Base-by-base conservation (phyloP, 495 filamentous ascomycete species). In the Talaromyces proteolyticus region DNA sequence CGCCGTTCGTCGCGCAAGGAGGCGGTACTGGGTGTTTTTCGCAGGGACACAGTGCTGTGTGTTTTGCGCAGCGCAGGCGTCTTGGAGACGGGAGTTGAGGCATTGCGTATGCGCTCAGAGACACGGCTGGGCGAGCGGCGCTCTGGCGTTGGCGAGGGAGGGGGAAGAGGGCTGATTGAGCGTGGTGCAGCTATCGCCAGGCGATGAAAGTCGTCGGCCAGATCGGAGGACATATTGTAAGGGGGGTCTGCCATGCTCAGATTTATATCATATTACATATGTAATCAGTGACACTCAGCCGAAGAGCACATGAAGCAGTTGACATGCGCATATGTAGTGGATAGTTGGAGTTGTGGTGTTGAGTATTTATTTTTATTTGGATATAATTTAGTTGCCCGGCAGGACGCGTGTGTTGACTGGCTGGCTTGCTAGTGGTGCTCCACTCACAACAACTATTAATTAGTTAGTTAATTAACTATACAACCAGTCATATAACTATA, bases 1-100 rank as follows among this genome's bases (percentile, higher is more conserved):
- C 69, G 68, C 20, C 62, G 65, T 49, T 70, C 69, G 72, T 80
- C 55, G 58, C 69, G 49, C 69, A 80, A 42, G 58, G 79, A 65
- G 68, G 72, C 63, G 63, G 65, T 65, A 64, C 77, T 74, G 54
- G 75, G 62, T 60, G 65, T 61, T 68, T 80, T 69, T 64, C 74
- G 60, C 59, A 78, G 62, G 57, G 68, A 37, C 17, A 51, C 39
- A 38, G 55, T 60, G 5, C 10, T 68, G 57, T 42, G 25, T 26
- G 44, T 14, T 63, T 59, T 49, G 61, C 57, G 25, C 20, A 37
- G 18, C 22, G 36, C 16, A 63, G 57, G 51, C 63, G 65, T 25
- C 65, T 63, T 8, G 42, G 73, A 57, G 51, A 43, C 44, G 42
- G 67, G 53, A 26, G 61, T 52, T 50, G 59, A 61, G 38, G n/a